Conservation (phyloP, 495 filamentous ascomycete genomes). For the Lasiosphaeria ovina region DNA sequence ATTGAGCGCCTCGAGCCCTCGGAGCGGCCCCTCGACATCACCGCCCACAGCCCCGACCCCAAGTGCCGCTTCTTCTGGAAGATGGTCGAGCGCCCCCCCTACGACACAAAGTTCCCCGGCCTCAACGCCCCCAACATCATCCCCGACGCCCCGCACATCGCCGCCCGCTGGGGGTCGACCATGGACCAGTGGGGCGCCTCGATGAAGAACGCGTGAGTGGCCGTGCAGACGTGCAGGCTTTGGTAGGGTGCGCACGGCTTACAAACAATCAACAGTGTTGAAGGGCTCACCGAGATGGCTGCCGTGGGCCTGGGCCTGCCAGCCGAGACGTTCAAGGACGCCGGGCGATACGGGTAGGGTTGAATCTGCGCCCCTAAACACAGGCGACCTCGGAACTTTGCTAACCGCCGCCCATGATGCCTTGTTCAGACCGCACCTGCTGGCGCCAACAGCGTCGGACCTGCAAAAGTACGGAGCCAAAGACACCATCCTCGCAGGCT, state of each 20-base stretch:
- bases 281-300: constrained; percentile 48
- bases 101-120: constrained; percentile 45
- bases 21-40: constrained; percentile 49
- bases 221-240: neutral
- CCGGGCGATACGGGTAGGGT: constrained; percentile 47
- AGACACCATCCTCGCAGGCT: constrained; percentile 52
- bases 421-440: constrained; percentile 44
- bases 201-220: constrained; percentile 52
- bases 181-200: constrained; percentile 50
- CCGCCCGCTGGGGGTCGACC: constrained; percentile 40
- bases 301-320: constrained; percentile 48
- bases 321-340: constrained; percentile 43
- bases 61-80: constrained; percentile 54
- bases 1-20: constrained; percentile 45
- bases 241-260: neutral
- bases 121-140: constrained; percentile 46
- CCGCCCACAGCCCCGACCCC: constrained; percentile 45
- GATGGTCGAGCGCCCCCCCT: constrained; percentile 46
- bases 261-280: constrained; percentile 32
- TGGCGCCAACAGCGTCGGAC: constrained; percentile 51
- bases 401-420: neutral
- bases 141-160: constrained; percentile 41
- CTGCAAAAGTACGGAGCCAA: constrained; percentile 45
- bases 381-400: neutral
- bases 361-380: constrained; percentile 3